These are phyloP conservation scores for Hyaloscypha hepaticicola DNA, from an alignment of 495 filamentous ascomycete genomes.

Conservation along the genomic window DNA sequence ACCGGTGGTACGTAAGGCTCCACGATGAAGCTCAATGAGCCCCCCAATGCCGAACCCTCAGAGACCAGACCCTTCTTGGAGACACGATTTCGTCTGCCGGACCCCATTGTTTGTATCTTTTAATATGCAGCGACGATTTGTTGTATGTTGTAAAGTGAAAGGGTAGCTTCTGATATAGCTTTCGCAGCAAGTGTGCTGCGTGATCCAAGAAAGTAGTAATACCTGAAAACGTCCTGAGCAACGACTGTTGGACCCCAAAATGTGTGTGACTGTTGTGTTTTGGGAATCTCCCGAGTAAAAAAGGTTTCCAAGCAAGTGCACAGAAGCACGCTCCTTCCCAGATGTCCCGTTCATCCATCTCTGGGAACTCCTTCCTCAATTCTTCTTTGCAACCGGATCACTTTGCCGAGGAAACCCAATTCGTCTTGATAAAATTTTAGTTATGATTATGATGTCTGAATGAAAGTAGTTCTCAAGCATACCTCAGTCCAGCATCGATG, in stretches of 20 bases:
- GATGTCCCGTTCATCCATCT: not conserved
- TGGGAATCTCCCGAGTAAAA: not conserved
- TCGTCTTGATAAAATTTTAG: slow-evolving; percentile 14
- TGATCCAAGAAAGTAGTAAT: not conserved
- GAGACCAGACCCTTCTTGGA: too few species aligned
- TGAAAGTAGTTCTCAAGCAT: slow-evolving; percentile 12
- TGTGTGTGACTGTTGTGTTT: not conserved
- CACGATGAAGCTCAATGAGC: too few species aligned
- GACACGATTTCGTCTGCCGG: too few species aligned
- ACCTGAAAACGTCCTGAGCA: not conserved
- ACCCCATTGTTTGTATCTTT: too few species aligned
- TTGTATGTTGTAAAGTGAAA: not conserved
- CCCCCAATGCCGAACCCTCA: too few species aligned
- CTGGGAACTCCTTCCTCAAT: slow-evolving; percentile 13
- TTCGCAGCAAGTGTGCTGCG: not conserved
- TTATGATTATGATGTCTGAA: not conserved
- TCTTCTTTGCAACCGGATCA: slow-evolving; percentile 8
- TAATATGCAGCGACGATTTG: too few species aligned
- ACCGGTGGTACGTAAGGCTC: too few species aligned
- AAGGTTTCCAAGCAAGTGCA: not conserved
- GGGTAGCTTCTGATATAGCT: not conserved
- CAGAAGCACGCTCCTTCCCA: not conserved
- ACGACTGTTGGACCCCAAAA: slow-evolving; percentile 1
- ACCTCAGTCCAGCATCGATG: slow-evolving; percentile 48
- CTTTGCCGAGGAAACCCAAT: slow-evolving; percentile 16